A percentile compares a stretch with the other conserved stretches of the same genome.
These are phyloP conservation scores for Atkinsonella texensis DNA, from an alignment of 2,329 filamentous ascomycete genomes.

Conservation along the genomic window DNA sequence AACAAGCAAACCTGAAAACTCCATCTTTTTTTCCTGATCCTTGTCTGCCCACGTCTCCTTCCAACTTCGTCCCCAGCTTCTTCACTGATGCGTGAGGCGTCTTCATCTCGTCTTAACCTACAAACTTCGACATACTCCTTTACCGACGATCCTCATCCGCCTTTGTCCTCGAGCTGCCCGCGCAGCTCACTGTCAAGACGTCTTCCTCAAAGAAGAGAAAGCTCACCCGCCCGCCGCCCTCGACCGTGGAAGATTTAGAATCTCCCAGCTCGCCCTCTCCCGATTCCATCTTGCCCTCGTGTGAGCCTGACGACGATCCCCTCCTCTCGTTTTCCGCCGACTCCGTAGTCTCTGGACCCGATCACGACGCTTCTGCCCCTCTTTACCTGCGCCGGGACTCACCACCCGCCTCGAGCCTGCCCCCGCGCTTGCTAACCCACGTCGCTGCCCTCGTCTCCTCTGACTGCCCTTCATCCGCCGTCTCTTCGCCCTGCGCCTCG, in stretches of 20 bases:
- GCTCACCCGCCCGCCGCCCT: slow-evolving; percentile 35
- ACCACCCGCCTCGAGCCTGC: slow-evolving; percentile 37
- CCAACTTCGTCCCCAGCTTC: slow-evolving; percentile 1
- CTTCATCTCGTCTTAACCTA: slow-evolving; percentile 1
- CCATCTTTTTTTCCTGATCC: slow-evolving; percentile 2
- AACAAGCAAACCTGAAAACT: not conserved
- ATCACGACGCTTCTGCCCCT: slow-evolving; percentile 17
- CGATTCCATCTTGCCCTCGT: slow-evolving; percentile 40
- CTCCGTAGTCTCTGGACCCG: slow-evolving; percentile 25
- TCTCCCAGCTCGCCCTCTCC: slow-evolving; percentile 24
- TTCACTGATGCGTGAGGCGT: slow-evolving; percentile 5
- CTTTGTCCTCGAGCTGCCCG: slow-evolving; percentile 39
- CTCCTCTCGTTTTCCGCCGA: slow-evolving; percentile 38
- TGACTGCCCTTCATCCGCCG: slow-evolving; percentile 42
- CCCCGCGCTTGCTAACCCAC: slow-evolving; percentile 37
- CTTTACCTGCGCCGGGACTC: slow-evolving; percentile 31
- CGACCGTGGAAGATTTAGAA: slow-evolving; percentile 28
- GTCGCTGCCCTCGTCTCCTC: slow-evolving; percentile 27
- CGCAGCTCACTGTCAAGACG: slow-evolving; percentile 60
- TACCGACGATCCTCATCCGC: slow-evolving; percentile 3
- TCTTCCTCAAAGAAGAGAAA: slow-evolving; percentile 65
- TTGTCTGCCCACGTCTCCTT: not conserved
- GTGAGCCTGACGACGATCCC: slow-evolving; percentile 37
- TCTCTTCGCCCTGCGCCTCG: slow-evolving; percentile 43
- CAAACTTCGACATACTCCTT: slow-evolving; percentile 2